These are phyloP conservation scores for Neoboletus magnificus DNA, from an alignment of 768 basidiomycete species.

Conservation along the genomic window DNA sequence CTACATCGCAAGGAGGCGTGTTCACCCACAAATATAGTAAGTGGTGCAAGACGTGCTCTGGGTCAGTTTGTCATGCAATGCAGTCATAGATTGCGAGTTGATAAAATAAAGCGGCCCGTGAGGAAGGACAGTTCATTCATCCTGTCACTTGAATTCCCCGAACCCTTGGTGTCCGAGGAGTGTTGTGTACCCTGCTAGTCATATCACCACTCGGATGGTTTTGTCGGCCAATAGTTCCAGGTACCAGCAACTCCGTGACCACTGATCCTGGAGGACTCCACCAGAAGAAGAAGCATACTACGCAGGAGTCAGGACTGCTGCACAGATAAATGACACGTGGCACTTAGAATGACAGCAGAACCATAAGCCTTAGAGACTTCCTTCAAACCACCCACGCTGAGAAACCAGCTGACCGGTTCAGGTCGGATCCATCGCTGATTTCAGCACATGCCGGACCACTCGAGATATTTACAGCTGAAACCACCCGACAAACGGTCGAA, in stretches of 20 bases:
- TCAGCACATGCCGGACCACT: neutral
- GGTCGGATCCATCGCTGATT: neutral
- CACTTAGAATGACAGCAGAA: too few species aligned
- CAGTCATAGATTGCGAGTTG: neutral
- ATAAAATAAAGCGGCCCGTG: neutral
- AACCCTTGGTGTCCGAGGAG: neutral
- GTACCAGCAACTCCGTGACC: neutral
- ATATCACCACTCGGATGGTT: neutral
- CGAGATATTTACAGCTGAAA: neutral
- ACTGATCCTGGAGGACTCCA: neutral
- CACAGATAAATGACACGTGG: neutral
- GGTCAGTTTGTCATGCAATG: neutral
- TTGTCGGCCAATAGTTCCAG: neutral
- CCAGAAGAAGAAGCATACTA: neutral
- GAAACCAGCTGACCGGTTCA: neutral
- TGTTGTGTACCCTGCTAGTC: neutral
- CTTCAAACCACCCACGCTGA: too few species aligned
- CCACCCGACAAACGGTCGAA: neutral
- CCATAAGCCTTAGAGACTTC: too few species aligned
- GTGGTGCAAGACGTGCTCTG: neutral
- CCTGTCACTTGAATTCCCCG: neutral
- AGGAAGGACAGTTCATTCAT: neutral
- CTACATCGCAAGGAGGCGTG: neutral
- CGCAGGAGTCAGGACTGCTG: neutral
- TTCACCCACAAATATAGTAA: neutral